These are phyloP conservation scores for Phoma sp. DNA, from an alignment of 2,329 filamentous ascomycete genomes.

Conservation along the genomic window DNA sequence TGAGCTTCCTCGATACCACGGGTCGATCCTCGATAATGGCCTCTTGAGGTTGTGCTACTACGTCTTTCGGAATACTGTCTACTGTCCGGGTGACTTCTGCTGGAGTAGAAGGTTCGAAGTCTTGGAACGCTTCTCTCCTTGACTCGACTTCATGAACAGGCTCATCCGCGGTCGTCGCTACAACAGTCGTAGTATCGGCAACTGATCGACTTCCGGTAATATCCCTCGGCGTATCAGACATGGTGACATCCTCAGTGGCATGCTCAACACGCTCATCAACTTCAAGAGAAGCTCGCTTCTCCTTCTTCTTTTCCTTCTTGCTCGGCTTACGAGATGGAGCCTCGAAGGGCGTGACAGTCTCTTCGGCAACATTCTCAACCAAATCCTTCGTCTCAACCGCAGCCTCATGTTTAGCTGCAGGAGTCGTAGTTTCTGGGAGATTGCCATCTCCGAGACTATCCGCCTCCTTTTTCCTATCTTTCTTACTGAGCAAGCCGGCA, in stretches of 20 bases:
- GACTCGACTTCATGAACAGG: neutral
- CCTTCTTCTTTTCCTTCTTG: constrained; percentile 37
- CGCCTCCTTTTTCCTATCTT: constrained; percentile 41
- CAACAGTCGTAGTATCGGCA: neutral
- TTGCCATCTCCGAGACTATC: constrained; percentile 30
- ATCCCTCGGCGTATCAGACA: neutral
- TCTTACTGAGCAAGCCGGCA: constrained; percentile 37
- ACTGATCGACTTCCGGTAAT: neutral
- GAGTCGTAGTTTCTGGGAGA: constrained; percentile 31
- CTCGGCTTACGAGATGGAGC: constrained; percentile 21
- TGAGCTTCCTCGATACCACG: constrained; percentile 25
- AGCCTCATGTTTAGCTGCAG: constrained; percentile 25
- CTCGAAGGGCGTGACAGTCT: neutral
- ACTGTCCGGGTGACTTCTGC: neutral
- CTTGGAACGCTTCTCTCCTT: neutral
- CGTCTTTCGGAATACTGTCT: neutral
- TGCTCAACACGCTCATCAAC: constrained; percentile 12
- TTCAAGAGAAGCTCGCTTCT: constrained; percentile 14
- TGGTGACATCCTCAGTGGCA: neutral
- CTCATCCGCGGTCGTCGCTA: neutral
- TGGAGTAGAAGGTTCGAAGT: neutral
- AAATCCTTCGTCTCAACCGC: constrained; percentile 31
- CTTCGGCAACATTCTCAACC: constrained; percentile 17
- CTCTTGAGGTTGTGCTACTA: neutral
- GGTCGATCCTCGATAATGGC: constrained; percentile 15